Evolutionary conservation across 78 protist genomes (phyloP).

Genomic region (Polysphondylium violaceum): DNA sequence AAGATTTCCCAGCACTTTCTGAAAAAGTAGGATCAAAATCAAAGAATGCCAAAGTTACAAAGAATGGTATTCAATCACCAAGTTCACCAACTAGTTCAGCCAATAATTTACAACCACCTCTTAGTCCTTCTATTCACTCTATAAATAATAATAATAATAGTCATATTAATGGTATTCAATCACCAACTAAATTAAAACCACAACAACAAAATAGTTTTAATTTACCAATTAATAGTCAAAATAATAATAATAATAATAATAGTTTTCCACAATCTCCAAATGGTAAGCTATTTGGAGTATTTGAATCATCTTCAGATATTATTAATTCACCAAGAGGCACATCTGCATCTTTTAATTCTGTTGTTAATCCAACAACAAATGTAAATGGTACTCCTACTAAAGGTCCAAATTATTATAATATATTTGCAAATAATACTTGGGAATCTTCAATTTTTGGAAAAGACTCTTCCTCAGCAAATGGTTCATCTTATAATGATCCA

Average conservation of each 20-base stretch:
- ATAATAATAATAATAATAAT: not conserved
- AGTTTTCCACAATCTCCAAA: too few relatives aligned
- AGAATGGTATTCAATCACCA: not conserved
- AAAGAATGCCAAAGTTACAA: not conserved
- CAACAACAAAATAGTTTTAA: too few relatives aligned
- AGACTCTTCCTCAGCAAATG: not conserved
- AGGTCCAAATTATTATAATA: constrained; percentile 21
- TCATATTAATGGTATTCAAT: not conserved
- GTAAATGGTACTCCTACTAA: too few relatives aligned
- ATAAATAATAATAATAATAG: constrained; percentile 12
- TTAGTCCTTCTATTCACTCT: not conserved
- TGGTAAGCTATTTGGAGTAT: too few relatives aligned
- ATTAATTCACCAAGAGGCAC: too few relatives aligned
- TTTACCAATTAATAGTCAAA: too few relatives aligned
- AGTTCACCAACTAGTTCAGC: not conserved
- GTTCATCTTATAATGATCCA: constrained; percentile 1
- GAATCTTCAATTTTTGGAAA: not conserved
- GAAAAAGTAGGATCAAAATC: not conserved
- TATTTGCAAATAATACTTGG: constrained; percentile 19
- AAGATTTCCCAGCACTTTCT: constrained; percentile 51
- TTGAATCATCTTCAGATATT: too few relatives aligned
- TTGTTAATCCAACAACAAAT: too few relatives aligned
- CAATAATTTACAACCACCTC: not conserved
- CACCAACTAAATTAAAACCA: too few relatives aligned
- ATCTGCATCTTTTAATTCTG: too few relatives aligned